phyloP scores from a whole-genome alignment of 2,329 filamentous ascomycete species.

The Eutypa lata region DNA sequence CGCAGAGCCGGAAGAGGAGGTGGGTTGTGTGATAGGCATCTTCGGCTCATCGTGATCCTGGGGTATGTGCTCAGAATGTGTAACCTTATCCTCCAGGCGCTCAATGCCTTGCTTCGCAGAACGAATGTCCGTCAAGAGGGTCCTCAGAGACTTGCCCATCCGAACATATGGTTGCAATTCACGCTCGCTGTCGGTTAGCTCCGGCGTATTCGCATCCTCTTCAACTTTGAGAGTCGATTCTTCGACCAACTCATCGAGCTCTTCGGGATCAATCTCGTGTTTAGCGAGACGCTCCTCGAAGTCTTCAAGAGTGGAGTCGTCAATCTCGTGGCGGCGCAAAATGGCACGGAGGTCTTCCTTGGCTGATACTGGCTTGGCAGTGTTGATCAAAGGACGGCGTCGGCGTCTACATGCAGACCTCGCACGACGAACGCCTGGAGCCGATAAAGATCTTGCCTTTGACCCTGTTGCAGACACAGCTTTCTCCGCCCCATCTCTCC shows the following conservation, averaged over 20 bases:
- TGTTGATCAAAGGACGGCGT: constrained; percentile 47
- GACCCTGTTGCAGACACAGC: constrained; percentile 4
- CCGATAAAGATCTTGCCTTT: constrained; percentile 20
- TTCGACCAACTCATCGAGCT: constrained; percentile 24
- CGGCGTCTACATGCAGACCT: constrained; percentile 41
- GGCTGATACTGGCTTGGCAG: constrained; percentile 51
- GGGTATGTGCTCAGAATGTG: constrained; percentile 32
- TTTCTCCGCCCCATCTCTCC: constrained; percentile 3
- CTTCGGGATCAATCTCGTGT: constrained; percentile 29
- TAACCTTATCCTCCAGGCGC: constrained; percentile 51
- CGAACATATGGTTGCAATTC: constrained; percentile 44
- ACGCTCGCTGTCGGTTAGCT: constrained; percentile 28
- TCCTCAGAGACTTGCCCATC: constrained; percentile 51
- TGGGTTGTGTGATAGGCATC: constrained; percentile 1
- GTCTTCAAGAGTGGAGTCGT: constrained; percentile 59
- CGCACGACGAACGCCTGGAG: constrained; percentile 29
- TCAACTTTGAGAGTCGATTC: constrained; percentile 24
- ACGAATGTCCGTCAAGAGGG: constrained; percentile 49
- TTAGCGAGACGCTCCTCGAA: constrained; percentile 48
- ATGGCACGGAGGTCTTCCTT: constrained; percentile 55
- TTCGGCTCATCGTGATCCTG: constrained; percentile 6
- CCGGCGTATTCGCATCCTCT: constrained; percentile 18
- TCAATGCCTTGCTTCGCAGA: constrained; percentile 57
- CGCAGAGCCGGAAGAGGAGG: constrained; percentile 11
- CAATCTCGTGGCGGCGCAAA: constrained; percentile 49